phyloP scores from a whole-genome alignment of 1,139 yeast genomes.

The Scheffersomyces insectosa region DNA sequence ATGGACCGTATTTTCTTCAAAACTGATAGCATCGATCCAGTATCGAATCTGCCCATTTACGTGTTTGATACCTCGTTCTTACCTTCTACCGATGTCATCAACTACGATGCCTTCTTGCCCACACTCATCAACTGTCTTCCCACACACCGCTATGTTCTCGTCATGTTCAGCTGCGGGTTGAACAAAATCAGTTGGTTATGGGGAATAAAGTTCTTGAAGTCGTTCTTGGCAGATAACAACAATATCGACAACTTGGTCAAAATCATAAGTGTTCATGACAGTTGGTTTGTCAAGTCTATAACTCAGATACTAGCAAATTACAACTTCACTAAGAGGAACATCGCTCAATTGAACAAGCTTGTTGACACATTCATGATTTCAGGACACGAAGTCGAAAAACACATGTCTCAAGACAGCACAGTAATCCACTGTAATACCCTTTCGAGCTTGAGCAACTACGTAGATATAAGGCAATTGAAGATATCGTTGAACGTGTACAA shows the following conservation, averaged over 20 bases:
- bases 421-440: constrained; percentile 57
- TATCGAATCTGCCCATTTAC: constrained; percentile 62
- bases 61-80: constrained; percentile 76
- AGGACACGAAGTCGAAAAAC: constrained; percentile 5
- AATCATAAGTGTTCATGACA: constrained; percentile 84
- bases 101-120: constrained; percentile 43
- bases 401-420: constrained; percentile 19
- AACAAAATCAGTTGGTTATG: constrained; percentile 70
- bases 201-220: constrained; percentile 73
- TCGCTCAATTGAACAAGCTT: constrained; percentile 29
- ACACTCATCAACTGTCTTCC: constrained; percentile 51
- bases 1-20: constrained; percentile 61
- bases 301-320: constrained; percentile 68
- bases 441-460: constrained; percentile 58
- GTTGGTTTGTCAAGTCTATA: constrained; percentile 84
- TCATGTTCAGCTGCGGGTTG: constrained; percentile 81
- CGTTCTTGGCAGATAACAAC: constrained; percentile 55
- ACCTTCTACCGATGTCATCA: constrained; percentile 53
- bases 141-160: constrained; percentile 55
- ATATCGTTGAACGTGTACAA: constrained; percentile 74
- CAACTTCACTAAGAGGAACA: constrained; percentile 33
- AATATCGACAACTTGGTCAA: constrained; percentile 52
- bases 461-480: constrained; percentile 76
- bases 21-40: constrained; percentile 60
- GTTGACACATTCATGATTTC: constrained; percentile 28